A percentile compares a stretch with the other conserved stretches of the same genome.
Evolutionary conservation across 1,284 basidiomycete species (phyloP).

Genomic region (Malassezia caprae): DNA sequence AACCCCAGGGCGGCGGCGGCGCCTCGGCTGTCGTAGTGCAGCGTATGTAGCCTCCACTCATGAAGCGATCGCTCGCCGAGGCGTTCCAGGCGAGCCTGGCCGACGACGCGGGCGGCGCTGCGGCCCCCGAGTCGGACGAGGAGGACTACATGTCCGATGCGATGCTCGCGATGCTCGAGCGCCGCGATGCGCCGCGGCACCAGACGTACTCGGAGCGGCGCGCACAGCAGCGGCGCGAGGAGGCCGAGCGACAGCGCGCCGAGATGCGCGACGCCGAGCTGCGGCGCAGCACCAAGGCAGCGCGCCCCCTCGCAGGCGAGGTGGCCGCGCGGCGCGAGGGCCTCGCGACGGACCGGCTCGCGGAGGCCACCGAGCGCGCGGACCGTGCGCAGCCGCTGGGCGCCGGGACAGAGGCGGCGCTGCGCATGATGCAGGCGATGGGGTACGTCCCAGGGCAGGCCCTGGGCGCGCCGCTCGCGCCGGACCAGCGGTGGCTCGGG

Average conservation of each 20-base stretch:
- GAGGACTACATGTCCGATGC: conserved; percentile 17
- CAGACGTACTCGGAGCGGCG: conserved; percentile 10
- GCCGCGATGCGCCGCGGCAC: conserved; percentile 2
- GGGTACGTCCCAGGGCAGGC: conserved; percentile 23
- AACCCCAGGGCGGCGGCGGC: conserved; percentile 30
- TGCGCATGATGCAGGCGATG: conserved; percentile 36
- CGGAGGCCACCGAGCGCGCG: neutral
- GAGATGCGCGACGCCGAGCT: conserved; percentile 5
- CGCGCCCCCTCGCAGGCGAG: conserved; percentile 6
- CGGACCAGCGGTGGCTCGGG: conserved; percentile 28
- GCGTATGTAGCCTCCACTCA: conserved; percentile 18
- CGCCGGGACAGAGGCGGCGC: conserved; percentile 14
- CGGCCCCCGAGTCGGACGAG: neutral
- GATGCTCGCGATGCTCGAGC: conserved; percentile 1
- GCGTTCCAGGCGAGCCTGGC: conserved; percentile 3
- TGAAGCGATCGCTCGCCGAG: conserved; percentile 13
- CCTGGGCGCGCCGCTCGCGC: conserved; percentile 21
- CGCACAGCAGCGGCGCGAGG: neutral
- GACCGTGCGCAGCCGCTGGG: conserved; percentile 5
- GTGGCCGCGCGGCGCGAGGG: conserved; percentile 4
- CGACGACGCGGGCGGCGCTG: neutral
- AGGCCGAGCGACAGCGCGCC: conserved; percentile 1
- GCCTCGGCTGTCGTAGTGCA: conserved; percentile 37
- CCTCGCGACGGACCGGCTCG: neutral
- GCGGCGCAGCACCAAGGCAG: conserved; percentile 6